Evolutionary conservation across 1,284 basidiomycete species (phyloP), one percentile per base, ranked within the genome.

Genomic region (Ustilago vetiveriae): DNA sequence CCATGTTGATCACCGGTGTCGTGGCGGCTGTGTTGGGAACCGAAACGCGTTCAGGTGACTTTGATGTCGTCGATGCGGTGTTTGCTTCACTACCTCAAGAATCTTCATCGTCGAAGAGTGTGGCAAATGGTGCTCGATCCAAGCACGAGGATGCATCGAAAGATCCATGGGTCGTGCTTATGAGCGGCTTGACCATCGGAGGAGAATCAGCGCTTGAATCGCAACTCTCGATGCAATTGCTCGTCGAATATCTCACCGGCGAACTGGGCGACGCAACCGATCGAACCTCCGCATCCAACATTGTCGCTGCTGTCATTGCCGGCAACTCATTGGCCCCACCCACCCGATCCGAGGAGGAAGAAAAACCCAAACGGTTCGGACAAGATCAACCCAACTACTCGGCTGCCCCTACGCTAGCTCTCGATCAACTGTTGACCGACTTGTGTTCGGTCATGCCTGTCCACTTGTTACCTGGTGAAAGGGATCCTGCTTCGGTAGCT

Each of bases 61-160:
- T 98, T 75, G 91, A 97, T 78, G 94, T 96, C 4, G 86, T 91
- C n/a, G 95, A 98, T 82, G 82, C 92, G 5, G 92, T 92, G 82
- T 92, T 88, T 77, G 87, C 94, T 3, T 94, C 90, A 0, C 44
- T 70, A 16, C 76, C 76, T 2, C 10, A 11, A 16, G 13, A 35
- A 8, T 16, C 44, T 8, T 16, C 44, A 11, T 33, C 58, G 3
- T 10, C 38, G 9, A 45, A 53, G 17, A 47, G 24, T 26, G 39
- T 30, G 2, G 36, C 40, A 2, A 41, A 55, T 11, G 46, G 24
- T 8, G 41, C 33, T 5, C 21, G 23, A 7, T 17, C 41, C 14
- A 49, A 51, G 9, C 52, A 51, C 13, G n/a, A 40, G 3, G 50
- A 46, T 4, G 29, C 29, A 14, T 19, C 16, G 2, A 27, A 52